Percentiles rank a stretch among this genome's conserved stretches.
Evolutionary conservation across 1,139 yeast species (phyloP).

Genomic region (Saccharomyces hybrid): DNA sequence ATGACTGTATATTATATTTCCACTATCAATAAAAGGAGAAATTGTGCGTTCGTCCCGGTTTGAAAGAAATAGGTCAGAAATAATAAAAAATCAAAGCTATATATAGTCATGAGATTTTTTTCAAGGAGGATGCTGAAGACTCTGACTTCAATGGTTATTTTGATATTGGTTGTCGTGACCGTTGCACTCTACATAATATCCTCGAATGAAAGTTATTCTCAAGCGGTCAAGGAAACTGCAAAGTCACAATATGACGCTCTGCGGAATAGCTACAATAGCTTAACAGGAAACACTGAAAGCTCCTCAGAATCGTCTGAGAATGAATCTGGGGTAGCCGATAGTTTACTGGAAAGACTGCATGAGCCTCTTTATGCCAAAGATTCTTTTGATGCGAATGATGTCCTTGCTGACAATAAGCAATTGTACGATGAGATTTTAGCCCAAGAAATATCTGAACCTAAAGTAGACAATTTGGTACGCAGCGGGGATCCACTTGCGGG

Average conservation of each 20-base stretch:
- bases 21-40: no score
- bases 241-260: background rate
- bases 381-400: slow-evolving; percentile 20
- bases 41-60: background rate
- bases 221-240: background rate
- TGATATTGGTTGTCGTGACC: background rate
- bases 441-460: slow-evolving; percentile 40
- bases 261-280: background rate
- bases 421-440: slow-evolving; percentile 33
- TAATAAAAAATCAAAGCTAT: background rate
- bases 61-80: background rate
- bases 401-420: slow-evolving; percentile 34
- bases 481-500: slow-evolving; percentile 18
- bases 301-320: background rate
- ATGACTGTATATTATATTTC: no score
- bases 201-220: background rate
- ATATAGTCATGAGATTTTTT: background rate
- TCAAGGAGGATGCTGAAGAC: background rate
- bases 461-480: slow-evolving; percentile 34
- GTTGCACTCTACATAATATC: background rate
- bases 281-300: background rate
- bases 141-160: background rate
- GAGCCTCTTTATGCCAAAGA: background rate
- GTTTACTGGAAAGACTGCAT: background rate
- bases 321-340: background rate